Percentiles rank a stretch among this genome's conserved stretches.
phyloP scores from a whole-genome alignment of 2,329 filamentous ascomycete genomes.

The Mollisia scopiformis region DNA sequence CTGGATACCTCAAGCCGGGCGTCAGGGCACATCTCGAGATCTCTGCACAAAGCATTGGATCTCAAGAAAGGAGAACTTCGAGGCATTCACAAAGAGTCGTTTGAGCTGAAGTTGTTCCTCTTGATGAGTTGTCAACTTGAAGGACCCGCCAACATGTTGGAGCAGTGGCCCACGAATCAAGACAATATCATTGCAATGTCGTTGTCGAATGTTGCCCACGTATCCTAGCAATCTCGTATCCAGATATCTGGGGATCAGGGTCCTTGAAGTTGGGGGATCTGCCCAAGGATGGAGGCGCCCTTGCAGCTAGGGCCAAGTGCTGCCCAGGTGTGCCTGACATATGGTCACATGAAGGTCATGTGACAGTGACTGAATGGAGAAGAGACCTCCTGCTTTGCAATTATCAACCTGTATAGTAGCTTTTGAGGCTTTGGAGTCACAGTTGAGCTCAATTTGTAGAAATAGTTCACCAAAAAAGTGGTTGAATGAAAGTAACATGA shows the following conservation, averaged over 20 bases:
- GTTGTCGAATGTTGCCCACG: not conserved
- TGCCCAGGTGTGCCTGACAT: not conserved
- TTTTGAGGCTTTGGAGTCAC: no score
- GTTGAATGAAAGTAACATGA: not conserved
- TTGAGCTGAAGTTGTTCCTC: not conserved
- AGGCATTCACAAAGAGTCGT: not conserved
- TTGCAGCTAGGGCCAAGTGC: not conserved
- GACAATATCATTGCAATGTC: not conserved
- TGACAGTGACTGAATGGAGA: not conserved
- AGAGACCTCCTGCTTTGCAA: not conserved
- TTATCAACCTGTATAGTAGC: not conserved
- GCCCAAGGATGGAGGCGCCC: constrained; percentile 15
- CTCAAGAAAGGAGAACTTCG: not conserved
- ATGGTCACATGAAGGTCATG: not conserved
- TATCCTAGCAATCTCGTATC: not conserved
- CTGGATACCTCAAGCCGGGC: not conserved
- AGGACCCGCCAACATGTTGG: not conserved
- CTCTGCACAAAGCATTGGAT: not conserved
- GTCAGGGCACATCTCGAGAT: not conserved
- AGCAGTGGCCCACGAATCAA: not conserved
- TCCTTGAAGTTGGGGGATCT: constrained; percentile 4
- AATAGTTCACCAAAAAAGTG: no score
- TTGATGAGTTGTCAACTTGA: not conserved
- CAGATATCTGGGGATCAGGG: not conserved
- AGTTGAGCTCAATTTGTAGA: no score